A percentile compares a stretch with the other conserved stretches of the same genome.
Conservation (phyloP, 192 early-diverging fungal species). For the Rhizophagus prolifer region DNA sequence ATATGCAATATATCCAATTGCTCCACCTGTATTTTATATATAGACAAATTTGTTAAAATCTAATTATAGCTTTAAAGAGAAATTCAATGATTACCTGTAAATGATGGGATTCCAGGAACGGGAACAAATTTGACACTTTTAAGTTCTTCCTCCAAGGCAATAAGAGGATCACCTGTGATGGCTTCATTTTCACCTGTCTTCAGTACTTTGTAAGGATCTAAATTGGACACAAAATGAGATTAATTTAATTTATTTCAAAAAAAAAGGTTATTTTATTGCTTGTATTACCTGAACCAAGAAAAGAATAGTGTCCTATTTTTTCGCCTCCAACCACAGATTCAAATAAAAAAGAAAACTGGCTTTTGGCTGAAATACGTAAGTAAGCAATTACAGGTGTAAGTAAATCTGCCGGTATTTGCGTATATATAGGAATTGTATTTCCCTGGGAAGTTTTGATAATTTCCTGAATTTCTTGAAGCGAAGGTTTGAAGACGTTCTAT, state of each 20-base stretch:
- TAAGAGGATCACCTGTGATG: conserved; percentile 81
- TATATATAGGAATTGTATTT: conserved; percentile 91
- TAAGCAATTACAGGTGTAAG: conserved; percentile 97
- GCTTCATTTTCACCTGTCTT: conserved; percentile 72
- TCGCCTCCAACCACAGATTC: conserved; percentile 95
- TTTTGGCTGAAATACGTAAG: conserved; percentile 77
- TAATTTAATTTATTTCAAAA: conserved; percentile 8
- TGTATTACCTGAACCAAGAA: conserved; percentile 81
- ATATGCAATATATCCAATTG: conserved; percentile 95
- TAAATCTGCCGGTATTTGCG: conserved; percentile 84
- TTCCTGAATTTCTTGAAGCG: conserved; percentile 66
- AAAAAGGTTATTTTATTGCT: not conserved
- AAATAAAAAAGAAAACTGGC: conserved; percentile 91
- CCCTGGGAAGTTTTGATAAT: conserved; percentile 63
- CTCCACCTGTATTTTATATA: conserved; percentile 67
- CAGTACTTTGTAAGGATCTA: conserved; percentile 86
- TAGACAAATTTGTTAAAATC: not conserved
- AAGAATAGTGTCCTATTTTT: conserved; percentile 93
- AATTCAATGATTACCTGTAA: conserved; percentile 61
- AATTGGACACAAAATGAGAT: not conserved
- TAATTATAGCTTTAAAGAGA: not conserved
- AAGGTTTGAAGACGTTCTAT: conserved; percentile 57
- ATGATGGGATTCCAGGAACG: conserved; percentile 79
- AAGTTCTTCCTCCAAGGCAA: conserved; percentile 84
- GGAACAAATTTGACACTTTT: conserved; percentile 71